Evolutionary conservation across 441 rosid species (phyloP).

Genomic region (Gossypium trilobum): DNA sequence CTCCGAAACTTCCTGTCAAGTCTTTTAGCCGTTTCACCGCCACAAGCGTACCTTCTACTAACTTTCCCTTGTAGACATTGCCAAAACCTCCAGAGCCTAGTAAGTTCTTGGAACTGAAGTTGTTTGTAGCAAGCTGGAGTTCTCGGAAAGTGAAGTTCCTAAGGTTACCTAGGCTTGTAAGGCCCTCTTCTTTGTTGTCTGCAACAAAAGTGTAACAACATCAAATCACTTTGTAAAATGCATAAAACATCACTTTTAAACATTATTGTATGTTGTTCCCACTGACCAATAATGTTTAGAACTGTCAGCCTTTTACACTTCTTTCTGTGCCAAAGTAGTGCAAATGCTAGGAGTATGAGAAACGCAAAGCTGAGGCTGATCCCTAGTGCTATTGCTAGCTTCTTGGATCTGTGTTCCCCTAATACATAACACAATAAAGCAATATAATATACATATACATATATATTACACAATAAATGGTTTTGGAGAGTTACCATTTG

Average conservation of each 20-base stretch:
- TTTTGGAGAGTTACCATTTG: slow-evolving; percentile 34
- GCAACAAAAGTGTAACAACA: slow-evolving; percentile 13
- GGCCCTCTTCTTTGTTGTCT: slow-evolving; percentile 69
- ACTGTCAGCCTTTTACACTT: slow-evolving; percentile 31
- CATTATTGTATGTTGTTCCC: background rate
- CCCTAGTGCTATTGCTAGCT: slow-evolving; percentile 59
- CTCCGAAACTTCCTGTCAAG: slow-evolving; percentile 56
- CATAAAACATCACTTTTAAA: background rate
- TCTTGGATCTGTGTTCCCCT: slow-evolving; percentile 50
- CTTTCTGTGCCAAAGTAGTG: slow-evolving; percentile 43
- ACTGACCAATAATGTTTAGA: slow-evolving; percentile 48
- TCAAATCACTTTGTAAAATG: background rate
- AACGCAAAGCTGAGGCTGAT: slow-evolving; percentile 46
- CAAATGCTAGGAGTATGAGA: slow-evolving; percentile 39
- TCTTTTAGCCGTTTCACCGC: slow-evolving; percentile 78
- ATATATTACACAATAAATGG: background rate
- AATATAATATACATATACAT: background rate
- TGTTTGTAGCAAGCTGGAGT: slow-evolving; percentile 66
- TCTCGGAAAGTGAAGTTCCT: slow-evolving; percentile 71
- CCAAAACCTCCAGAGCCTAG: slow-evolving; percentile 89
- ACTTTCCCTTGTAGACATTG: slow-evolving; percentile 76
- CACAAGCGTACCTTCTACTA: slow-evolving; percentile 54
- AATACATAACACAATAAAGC: slow-evolving; percentile 5
- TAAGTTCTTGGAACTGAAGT: slow-evolving; percentile 61
- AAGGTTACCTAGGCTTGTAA: slow-evolving; percentile 56